Evolutionary conservation across 2,329 filamentous ascomycete species (phyloP), one percentile per base, ranked within the genome.

Genomic region (Metarhizium humberi): DNA sequence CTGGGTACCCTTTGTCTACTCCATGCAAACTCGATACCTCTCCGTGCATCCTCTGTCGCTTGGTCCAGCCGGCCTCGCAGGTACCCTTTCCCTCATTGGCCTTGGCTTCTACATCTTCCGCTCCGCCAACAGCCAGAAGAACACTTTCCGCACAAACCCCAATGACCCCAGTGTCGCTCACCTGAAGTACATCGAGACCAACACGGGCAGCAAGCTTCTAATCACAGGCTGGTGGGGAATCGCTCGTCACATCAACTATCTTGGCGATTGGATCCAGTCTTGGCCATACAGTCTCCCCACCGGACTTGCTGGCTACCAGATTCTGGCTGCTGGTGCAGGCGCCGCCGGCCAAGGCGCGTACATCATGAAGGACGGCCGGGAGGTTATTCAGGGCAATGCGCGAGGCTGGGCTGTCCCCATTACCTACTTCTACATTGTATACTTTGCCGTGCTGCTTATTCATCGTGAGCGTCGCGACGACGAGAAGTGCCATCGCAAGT

Each of bases 371-470:
- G 81, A 84, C 58, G 81, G 82, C 30, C 79, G 81, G 13, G 81
- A 86, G 63, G 79, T 91, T 2, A 77, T 90, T 14, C 85, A 85
- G 54, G 88, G 86, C 40, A 83, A 85, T 30, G 86, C 88, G 36
- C 82, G 80, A 62, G 92, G 90, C 25, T 95, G 88, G 82, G 91
- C 87, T 50, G 91, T 92, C 72, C 75, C 92, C 49, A 82, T 96
- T 61, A 96, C 92, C 0, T 97, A 96, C 75, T 96, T 96, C 69
- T 97, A 95, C 74, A 79, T 96, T 62, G 65, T 95, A 7, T 97
- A 96, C 75, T 96, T 97, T 74, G 91, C 85, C 3, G 74, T 95
- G 13, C 73, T 97, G 59, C 78, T 97, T 11, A 76, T 96, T 54
- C 92, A 96, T 69, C 87, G 92, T 20, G 91, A 95, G 68, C 76